Conservation (phyloP, 768 basidiomycete genomes). For the Chalciporus sphaerocephalus region DNA sequence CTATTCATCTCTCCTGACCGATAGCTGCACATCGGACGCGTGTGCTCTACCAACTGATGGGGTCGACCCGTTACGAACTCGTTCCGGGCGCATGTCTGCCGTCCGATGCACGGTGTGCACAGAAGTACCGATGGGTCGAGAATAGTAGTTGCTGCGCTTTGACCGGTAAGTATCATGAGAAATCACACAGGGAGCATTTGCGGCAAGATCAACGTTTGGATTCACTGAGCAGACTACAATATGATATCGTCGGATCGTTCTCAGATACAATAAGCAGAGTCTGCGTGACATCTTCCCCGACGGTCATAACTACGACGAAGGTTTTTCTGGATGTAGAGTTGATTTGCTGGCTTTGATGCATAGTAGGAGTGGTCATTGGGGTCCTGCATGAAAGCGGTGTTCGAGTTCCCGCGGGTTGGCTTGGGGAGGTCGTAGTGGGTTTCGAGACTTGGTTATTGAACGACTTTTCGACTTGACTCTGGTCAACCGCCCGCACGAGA, state of each 20-base stretch:
- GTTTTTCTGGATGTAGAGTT: not conserved
- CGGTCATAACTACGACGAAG: too few relatives aligned
- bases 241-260: slow-evolving; percentile 1
- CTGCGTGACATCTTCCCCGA: too few relatives aligned
- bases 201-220: too few relatives aligned
- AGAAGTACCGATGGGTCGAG: not conserved
- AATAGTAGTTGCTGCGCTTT: not conserved
- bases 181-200: not conserved
- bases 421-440: slow-evolving; percentile 22
- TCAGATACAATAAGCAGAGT: too few relatives aligned
- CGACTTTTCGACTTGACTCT: slow-evolving; percentile 29
- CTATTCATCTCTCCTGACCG: too few relatives aligned
- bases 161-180: not conserved
- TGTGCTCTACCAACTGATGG: not conserved
- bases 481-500: slow-evolving; percentile 27
- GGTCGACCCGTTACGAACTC: not conserved
- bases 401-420: slow-evolving; percentile 28
- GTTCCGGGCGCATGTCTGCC: not conserved
- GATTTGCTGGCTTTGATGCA: not conserved
- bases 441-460: slow-evolving; percentile 28
- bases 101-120: too few relatives aligned
- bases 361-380: slow-evolving; percentile 14
- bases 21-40: not conserved
- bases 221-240: too few relatives aligned
- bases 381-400: slow-evolving; percentile 24